Evolutionary conservation across 768 basidiomycete genomes (phyloP).

Genomic region (Gloeostereum incarnatum): DNA sequence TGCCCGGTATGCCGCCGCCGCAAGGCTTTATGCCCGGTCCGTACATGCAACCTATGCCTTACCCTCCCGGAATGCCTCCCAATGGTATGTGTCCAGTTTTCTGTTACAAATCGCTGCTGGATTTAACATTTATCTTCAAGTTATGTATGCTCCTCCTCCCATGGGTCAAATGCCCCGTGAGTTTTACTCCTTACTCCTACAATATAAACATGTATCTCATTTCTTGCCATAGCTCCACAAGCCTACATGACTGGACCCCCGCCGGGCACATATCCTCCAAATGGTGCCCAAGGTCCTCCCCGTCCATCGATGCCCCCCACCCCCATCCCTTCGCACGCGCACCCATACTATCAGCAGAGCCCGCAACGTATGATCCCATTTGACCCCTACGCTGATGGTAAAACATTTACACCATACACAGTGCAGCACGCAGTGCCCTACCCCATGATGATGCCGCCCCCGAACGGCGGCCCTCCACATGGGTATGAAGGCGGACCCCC

Average conservation of each 20-base stretch:
- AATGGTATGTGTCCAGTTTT: constrained; percentile 36
- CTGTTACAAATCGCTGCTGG: background rate
- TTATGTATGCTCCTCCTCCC: constrained; percentile 73
- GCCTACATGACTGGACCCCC: constrained; percentile 74
- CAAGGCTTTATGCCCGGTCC: constrained; percentile 76
- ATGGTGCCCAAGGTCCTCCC: constrained; percentile 56
- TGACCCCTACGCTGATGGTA: constrained; percentile 14
- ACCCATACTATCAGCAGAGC: constrained; percentile 84
- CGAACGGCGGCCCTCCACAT: constrained; percentile 56
- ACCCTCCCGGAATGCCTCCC: constrained; percentile 73
- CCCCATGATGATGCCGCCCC: constrained; percentile 88
- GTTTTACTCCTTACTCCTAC: constrained; percentile 20
- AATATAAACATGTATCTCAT: background rate
- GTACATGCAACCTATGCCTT: constrained; percentile 82
- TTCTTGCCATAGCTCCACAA: constrained; percentile 42
- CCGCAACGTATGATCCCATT: constrained; percentile 56
- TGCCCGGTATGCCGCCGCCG: constrained; percentile 78
- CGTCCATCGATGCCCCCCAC: constrained; percentile 90
- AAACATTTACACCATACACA: constrained; percentile 26
- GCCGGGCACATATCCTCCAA: constrained; percentile 70
- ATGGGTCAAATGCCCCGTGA: constrained; percentile 87
- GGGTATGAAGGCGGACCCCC: constrained; percentile 65
- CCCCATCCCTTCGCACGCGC: constrained; percentile 79
- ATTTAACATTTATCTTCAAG: constrained; percentile 21
- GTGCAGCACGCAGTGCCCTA: constrained; percentile 84